A percentile compares a stretch with the other conserved stretches of the same genome.
Evolutionary conservation across 345 rosid genomes (phyloP).

Genomic region (Theobroma cacao): DNA sequence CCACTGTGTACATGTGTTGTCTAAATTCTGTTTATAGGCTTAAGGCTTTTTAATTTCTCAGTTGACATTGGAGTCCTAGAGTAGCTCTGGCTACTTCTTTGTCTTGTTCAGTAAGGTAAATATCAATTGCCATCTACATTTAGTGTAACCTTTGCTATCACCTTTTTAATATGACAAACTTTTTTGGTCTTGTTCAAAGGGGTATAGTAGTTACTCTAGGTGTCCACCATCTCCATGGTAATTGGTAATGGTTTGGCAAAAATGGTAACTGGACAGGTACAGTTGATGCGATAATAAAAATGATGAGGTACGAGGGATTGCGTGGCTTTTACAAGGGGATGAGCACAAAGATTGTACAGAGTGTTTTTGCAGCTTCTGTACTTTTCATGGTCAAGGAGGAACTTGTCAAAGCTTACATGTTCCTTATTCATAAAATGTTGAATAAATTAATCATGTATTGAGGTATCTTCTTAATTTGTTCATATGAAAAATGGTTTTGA

Average conservation of each 20-base stretch:
- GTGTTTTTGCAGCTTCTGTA: conserved; percentile 76
- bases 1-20: neutral
- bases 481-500: too few relatives aligned
- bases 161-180: neutral
- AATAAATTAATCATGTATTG: conserved; percentile 5
- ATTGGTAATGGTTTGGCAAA: neutral
- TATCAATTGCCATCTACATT: neutral
- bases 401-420: conserved; percentile 50
- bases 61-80: neutral
- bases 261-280: conserved; percentile 40
- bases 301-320: conserved; percentile 62
- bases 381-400: conserved; percentile 78
- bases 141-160: neutral
- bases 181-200: neutral
- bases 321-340: conserved; percentile 64
- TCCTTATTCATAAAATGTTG: conserved; percentile 37
- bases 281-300: conserved; percentile 60
- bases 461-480: too few relatives aligned
- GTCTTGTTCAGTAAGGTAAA: neutral
- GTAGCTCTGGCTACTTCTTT: neutral
- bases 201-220: neutral
- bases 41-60: neutral
- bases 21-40: neutral
- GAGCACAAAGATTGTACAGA: conserved; percentile 75
- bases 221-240: too few relatives aligned